Evolutionary conservation across 345 rosid genomes (phyloP), one percentile per base, ranked within the genome.

Genomic region (Cardiospermum halicacabum): DNA sequence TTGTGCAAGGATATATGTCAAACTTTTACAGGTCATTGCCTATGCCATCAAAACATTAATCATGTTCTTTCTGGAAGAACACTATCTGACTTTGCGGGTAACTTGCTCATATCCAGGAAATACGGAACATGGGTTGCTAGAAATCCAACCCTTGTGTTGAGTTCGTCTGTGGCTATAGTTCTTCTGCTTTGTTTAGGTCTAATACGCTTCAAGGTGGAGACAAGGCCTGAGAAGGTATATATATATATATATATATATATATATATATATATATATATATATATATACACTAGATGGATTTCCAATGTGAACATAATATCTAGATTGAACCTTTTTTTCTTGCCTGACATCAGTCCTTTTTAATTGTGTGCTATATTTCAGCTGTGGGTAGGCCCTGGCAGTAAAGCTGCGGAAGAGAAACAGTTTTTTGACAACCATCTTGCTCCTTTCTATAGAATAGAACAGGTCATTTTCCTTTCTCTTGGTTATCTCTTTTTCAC

Each of bases 371-470:
- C 51, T 12, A 47, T 69, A 49, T 76, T 82, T 75, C 86, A 94
- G 99, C 84, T 94, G 62, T 94, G 99, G 99, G 99, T 94, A 59
- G 97, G 96, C 48, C 84, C 91, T 62, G 92, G 99, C 66, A 94
- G 99, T 74, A 88, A 71, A 82, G 97, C 88, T 76, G 95, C 96
- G 11, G 88, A 80, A 77, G 95, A 94, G 83, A 94, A 94, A 72
- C 79, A 49, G 26, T 94, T 85, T 79, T 94, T 94, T 72, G 96
- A 94, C 81, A 84, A 69, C 68, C 96, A 87, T 69, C 84, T 94
- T 27, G 89, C 97, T 27, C 97, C 99, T 27, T 94, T 94, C 74
- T 94, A 94, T 80, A 84, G 99, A 83, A 94, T 91, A 56, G 92
- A 94, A 80, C 95, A 94, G 99, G 99, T 87, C 56, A 34, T 53